phyloP scores from a whole-genome alignment of 495 filamentous ascomycete genomes.

The Neurospora discreta region DNA sequence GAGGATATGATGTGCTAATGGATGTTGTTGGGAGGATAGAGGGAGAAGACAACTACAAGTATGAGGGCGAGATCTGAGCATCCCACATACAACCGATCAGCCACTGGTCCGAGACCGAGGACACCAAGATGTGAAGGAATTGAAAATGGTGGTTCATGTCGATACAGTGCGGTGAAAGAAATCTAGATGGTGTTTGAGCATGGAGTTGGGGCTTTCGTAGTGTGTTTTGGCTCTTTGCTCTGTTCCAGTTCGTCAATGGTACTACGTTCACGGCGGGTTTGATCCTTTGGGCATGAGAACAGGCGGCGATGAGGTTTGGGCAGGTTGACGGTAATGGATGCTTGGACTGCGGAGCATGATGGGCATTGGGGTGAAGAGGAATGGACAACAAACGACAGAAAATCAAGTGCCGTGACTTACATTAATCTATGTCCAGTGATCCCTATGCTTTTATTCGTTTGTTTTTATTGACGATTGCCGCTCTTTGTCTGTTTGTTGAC shows the following conservation, averaged over 20 bases:
- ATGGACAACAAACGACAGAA: background rate
- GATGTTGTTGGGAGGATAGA: background rate
- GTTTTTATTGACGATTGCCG: background rate
- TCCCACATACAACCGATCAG: background rate
- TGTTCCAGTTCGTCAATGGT: background rate
- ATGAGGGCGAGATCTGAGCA: background rate
- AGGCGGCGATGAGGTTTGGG: background rate
- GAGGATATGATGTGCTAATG: background rate
- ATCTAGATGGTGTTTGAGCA: background rate
- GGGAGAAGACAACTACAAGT: background rate
- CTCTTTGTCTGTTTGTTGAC: background rate
- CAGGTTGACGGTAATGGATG: background rate
- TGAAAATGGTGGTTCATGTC: background rate
- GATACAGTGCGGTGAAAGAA: background rate
- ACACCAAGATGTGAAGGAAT: background rate
- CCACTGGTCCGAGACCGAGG: background rate
- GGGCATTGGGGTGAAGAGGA: background rate
- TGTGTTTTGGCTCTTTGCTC: background rate
- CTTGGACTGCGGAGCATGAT: background rate
- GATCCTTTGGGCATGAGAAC: background rate
- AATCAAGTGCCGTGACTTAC: background rate
- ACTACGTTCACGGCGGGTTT: background rate
- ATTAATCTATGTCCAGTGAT: background rate
- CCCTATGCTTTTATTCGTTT: background rate
- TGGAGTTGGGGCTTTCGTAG: background rate